Conservation (phyloP, 768 basidiomycete genomes). For the Ramaria rubella region DNA sequence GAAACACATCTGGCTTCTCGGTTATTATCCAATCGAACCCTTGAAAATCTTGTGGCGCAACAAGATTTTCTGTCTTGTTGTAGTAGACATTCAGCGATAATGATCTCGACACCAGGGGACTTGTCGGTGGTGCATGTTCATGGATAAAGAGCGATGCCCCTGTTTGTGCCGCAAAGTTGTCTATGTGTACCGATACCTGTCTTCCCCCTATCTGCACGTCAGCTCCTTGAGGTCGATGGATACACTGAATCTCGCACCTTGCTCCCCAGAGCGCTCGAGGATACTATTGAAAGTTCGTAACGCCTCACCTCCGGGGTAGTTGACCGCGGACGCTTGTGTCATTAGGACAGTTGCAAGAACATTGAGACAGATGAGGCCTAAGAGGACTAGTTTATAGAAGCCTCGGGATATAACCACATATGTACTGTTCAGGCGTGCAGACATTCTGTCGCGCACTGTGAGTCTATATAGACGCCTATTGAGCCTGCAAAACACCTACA, state of each 20-base stretch:
- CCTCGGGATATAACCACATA: constrained; percentile 2
- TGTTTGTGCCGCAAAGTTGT: constrained; percentile 80
- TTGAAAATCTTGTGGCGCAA: constrained; percentile 12
- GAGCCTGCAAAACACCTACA: constrained; percentile 62
- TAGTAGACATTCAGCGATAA: constrained; percentile 36
- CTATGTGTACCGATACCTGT: constrained; percentile 61
- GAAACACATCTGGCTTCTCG: constrained; percentile 20
- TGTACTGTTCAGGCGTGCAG: background rate
- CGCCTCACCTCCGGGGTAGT: constrained; percentile 88
- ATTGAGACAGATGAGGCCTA: constrained; percentile 50
- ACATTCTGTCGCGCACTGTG: background rate
- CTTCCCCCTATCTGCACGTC: constrained; percentile 27
- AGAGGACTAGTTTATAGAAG: constrained; percentile 21
- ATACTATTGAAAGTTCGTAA: constrained; percentile 51
- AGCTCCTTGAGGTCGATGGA: background rate
- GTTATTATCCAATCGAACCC: constrained; percentile 8
- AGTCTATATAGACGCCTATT: background rate
- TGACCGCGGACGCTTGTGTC: constrained; percentile 53
- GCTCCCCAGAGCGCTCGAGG: background rate
- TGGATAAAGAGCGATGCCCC: constrained; percentile 88
- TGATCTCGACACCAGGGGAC: constrained; percentile 14
- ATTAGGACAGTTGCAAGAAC: constrained; percentile 44
- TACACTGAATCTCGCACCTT: background rate
- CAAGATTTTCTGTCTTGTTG: constrained; percentile 73
- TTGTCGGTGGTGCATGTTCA: constrained; percentile 51